Evolutionary conservation across 1,284 basidiomycete species (phyloP).

Genomic region (Phylloboletellus chloephorus): DNA sequence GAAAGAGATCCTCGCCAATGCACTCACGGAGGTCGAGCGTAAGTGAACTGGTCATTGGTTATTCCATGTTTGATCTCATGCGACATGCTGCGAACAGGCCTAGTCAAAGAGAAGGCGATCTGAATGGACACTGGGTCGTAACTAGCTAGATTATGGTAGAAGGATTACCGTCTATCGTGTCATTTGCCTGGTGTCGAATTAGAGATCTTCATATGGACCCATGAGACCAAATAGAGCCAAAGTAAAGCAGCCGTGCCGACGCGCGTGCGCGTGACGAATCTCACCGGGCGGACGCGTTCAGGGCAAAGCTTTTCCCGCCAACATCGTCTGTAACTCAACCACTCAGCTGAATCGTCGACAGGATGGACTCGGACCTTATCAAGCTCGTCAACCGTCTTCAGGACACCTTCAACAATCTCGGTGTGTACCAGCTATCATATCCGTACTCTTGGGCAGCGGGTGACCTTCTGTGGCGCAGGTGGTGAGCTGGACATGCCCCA

Average conservation of each 20-base stretch:
- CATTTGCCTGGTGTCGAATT: not conserved
- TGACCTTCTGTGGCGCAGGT: constrained; percentile 40
- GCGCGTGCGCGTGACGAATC: constrained; percentile 13
- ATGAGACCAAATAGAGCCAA: constrained; percentile 30
- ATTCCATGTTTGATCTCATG: constrained; percentile 11
- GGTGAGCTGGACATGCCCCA: constrained; percentile 86
- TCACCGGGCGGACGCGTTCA: constrained; percentile 18
- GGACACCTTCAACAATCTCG: constrained; percentile 79
- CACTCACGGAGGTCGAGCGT: constrained; percentile 92
- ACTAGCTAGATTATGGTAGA: constrained; percentile 29
- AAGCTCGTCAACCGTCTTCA: constrained; percentile 95
- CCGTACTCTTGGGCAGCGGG: constrained; percentile 8
- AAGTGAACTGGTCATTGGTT: constrained; percentile 35
- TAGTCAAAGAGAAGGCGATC: constrained; percentile 69
- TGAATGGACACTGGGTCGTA: constrained; percentile 28
- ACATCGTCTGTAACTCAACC: constrained; percentile 3
- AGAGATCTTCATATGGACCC: constrained; percentile 1
- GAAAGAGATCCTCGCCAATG: constrained; percentile 83
- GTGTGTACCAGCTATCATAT: constrained; percentile 38
- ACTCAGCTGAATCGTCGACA: constrained; percentile 23
- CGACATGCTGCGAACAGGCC: constrained; percentile 37
- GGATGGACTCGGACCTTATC: constrained; percentile 92
- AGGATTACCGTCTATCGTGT: constrained; percentile 10
- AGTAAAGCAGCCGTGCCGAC: constrained; percentile 33
- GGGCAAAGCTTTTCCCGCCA: constrained; percentile 10